Base-by-base conservation (phyloP, 495 filamentous ascomycete genomes). In the Neurospora discreta region DNA sequence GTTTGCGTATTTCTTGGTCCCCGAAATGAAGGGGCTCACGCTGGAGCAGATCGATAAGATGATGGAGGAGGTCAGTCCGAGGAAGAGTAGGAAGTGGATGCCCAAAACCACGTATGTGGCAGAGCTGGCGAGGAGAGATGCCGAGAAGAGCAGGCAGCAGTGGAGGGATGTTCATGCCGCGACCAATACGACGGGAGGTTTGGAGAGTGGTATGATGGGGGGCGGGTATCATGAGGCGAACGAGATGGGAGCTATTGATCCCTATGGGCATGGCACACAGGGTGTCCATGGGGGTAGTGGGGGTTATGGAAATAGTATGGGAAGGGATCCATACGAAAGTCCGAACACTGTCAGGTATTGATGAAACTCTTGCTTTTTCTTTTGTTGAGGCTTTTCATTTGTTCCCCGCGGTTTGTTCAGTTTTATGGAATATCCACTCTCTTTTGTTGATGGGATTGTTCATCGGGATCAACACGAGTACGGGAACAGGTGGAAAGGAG, bases 11-110 rank as follows among this genome's bases (percentile, higher is more conserved):
- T 92, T 92, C 85, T 82, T 94, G 43, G 85, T 94, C 42, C 90
- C 91, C 38, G 92, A 94, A 85, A 94, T 92, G 80, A 94, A 93
- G 88, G 92, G 92, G 69, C 84, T 96, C 15, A 90, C 91, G 26
- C 90, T 95, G 38, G 93, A 96, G 82, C 92, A 96, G 78, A 90
- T 96, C 73, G 92, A 95, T 80, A 87, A 87, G 81, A 94, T 95
- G 93, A 86, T 96, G 84, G 92, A 93, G 79, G 91, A 94, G 83
- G 86, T 87, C 2, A 90, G 85, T 9, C 89, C 92, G 23, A 78
- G 89, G 9, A 88, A 84, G 36, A 92, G 90, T 52, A 77, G 81
- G 72, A 87, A 84, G 71, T 94, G 92, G 92, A 83, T 81, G 74
- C 90, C 91, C 9, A 88, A 88, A 74, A 83, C 82, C 40, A 95